Evolutionary conservation across 2,329 filamentous ascomycete genomes (phyloP).

Genomic region (Huntiella moniliformis): DNA sequence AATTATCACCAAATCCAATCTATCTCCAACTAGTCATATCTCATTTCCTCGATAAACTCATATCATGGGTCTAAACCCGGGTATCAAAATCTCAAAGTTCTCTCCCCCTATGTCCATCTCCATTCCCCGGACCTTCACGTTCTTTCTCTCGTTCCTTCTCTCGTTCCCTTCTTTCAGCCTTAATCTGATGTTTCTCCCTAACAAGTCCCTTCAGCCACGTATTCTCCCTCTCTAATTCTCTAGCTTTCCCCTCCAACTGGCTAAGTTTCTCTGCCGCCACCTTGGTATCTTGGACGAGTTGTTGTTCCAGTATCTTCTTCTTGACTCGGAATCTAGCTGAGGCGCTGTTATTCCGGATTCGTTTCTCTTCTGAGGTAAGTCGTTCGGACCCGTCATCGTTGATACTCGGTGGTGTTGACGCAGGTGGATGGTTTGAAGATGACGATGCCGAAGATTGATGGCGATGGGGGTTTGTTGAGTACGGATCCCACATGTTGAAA

Average conservation of each 20-base stretch:
- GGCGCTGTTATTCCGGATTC: conserved; percentile 48
- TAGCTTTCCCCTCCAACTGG: conserved; percentile 35
- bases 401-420: background rate
- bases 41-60: too few relatives aligned
- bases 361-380: conserved; percentile 35
- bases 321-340: conserved; percentile 50
- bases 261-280: conserved; percentile 42
- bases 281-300: conserved; percentile 39
- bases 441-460: background rate
- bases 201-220: conserved; percentile 41
- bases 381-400: conserved; percentile 12
- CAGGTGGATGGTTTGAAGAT: background rate
- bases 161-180: background rate
- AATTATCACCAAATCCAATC: too few relatives aligned
- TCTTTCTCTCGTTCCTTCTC: background rate
- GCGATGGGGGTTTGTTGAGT: conserved; percentile 2
- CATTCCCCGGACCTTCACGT: background rate
- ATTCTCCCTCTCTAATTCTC: conserved; percentile 40
- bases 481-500: conserved; percentile 11
- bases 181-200: conserved; percentile 28
- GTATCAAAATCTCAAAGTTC: background rate
- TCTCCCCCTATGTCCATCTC: background rate
- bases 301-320: conserved; percentile 50
- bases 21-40: too few relatives aligned
- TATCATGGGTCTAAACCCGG: background rate